Evolutionary conservation across 1,139 yeast genomes (phyloP).

Genomic region (Scheffersomyces illinoinensis): DNA sequence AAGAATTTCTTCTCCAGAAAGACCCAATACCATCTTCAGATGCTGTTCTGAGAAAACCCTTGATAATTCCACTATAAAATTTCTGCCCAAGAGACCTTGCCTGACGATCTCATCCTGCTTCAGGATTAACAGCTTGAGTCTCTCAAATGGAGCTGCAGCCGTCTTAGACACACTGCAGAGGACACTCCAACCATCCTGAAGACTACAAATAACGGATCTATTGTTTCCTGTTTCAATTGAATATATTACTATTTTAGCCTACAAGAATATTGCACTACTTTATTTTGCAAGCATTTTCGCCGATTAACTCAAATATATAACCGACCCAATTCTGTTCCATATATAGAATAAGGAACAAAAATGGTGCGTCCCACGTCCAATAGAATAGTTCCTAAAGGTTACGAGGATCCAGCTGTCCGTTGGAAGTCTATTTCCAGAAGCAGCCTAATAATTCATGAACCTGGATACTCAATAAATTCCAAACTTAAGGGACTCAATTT

Average conservation of each 20-base stretch:
- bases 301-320: too few species aligned
- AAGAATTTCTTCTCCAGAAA: slow-evolving; percentile 87
- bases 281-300: too few species aligned
- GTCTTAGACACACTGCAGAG: slow-evolving; percentile 83
- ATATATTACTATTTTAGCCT: background rate
- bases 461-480: too few species aligned
- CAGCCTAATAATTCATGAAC: too few species aligned
- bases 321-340: too few species aligned
- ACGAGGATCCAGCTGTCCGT: too few species aligned
- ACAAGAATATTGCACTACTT: background rate
- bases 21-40: slow-evolving; percentile 70
- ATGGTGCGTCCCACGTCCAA: too few species aligned
- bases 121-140: slow-evolving; percentile 78
- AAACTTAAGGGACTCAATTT: too few species aligned
- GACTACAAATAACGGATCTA: slow-evolving; percentile 46
- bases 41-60: slow-evolving; percentile 73
- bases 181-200: slow-evolving; percentile 82
- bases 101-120: slow-evolving; percentile 84
- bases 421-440: too few species aligned
- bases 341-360: too few species aligned
- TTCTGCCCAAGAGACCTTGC: slow-evolving; percentile 71
- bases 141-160: slow-evolving; percentile 84
- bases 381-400: too few species aligned
- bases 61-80: slow-evolving; percentile 68
- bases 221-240: background rate